Base-by-base conservation (phyloP, 2,329 filamentous ascomycete genomes). In the Xylariales sp. region DNA sequence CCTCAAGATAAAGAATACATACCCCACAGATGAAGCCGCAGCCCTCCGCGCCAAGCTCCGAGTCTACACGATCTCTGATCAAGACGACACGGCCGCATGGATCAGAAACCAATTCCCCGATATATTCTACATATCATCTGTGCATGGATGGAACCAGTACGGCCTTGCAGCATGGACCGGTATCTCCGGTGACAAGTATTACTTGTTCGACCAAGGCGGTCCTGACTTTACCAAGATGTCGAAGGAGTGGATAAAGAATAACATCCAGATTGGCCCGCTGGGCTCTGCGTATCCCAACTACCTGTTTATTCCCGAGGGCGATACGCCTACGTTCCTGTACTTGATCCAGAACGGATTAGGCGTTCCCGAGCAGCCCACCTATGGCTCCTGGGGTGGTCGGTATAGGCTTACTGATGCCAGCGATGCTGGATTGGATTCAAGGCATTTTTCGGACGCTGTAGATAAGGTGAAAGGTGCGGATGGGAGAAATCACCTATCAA, bases 291-390 rank as follows among this genome's bases (percentile, higher is more conserved):
- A 74, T 39, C 69, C 68, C 0, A 53, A 74, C 41, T 66, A 66
- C 30, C 50, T 65, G 7, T 76, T 63, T 45, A 74, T 76, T 38
- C 62, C 67, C 16, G 76, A 80, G 49, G 68, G 70, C n/a, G 70
- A 73, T 41, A 70, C 67, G 2, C 71, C 71, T 0, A 67, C 70
- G 0, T 68, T 74, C 33, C 58, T 75, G 8, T 72, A 70, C 40
- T 59, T 67, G 1, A 62, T 71, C 16, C 66, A 69, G 32, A 72
- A 72, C 35, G 69, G 69, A 2, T 58, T 74, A 0, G 65, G 66
- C 18, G 57, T 62, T 6, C 59, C 66, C 0, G 69, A 73, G 19
- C 60, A 62, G 31, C 70, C 71, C 0, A 53, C 62, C 5, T 74
- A 60, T 28, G 70, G 70, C 2, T 66, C 63, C 0, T 74, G 70